A percentile compares a stretch with the other conserved stretches of the same genome.
Conservation (phyloP, 192 early-diverging fungal genomes). For the Coemansia sp. region DNA sequence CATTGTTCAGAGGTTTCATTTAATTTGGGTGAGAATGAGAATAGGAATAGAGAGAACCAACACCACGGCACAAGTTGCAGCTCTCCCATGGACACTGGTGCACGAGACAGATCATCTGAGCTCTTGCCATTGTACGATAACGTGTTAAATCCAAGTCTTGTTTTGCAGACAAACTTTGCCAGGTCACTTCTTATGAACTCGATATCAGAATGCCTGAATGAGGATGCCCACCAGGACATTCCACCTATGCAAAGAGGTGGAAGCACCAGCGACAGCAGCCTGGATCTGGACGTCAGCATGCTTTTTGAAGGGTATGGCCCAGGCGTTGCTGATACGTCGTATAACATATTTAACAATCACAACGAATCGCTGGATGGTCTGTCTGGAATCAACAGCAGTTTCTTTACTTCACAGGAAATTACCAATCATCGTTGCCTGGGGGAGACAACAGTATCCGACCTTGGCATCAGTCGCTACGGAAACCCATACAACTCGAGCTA, state of each 20-base stretch:
- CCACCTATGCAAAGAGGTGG: background rate
- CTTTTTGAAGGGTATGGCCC: constrained; percentile 24
- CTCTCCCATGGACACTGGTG: background rate
- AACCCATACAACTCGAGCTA: background rate
- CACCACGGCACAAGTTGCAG: too few species aligned
- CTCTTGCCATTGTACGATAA: background rate
- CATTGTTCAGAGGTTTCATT: too few species aligned
- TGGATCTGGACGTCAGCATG: constrained; percentile 29
- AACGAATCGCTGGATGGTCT: constrained; percentile 14
- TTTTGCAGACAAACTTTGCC: constrained; percentile 1
- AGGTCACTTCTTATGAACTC: constrained; percentile 6
- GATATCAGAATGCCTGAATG: constrained; percentile 5
- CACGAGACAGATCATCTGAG: background rate
- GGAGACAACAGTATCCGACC: constrained; percentile 37
- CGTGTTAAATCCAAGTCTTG: background rate
- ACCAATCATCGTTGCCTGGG: constrained; percentile 21
- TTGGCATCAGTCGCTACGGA: constrained; percentile 34
- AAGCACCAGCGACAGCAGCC: background rate
- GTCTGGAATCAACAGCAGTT: constrained; percentile 35
- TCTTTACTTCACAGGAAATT: constrained; percentile 44
- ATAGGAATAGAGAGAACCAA: too few species aligned
- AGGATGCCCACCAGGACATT: background rate
- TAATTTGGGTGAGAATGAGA: too few species aligned
- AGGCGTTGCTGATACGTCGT: background rate
- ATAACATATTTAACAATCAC: constrained; percentile 15